phyloP scores from a whole-genome alignment of 306 rosid genomes.

The Pterocarpus macrocarpus region DNA sequence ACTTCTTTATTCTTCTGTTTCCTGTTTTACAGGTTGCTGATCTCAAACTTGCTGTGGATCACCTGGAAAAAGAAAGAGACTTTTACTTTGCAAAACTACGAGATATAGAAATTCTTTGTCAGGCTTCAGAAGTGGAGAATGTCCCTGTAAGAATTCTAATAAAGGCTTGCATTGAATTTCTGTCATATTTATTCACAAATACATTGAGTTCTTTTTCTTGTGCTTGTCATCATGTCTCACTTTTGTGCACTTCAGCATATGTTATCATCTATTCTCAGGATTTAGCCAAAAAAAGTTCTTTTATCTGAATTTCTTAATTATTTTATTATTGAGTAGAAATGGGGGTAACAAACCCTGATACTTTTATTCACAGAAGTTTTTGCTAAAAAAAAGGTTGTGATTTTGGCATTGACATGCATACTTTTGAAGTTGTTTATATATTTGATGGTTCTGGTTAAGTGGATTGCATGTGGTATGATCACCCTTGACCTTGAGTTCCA shows the following conservation, averaged over 20 bases:
- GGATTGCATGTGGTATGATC: not conserved
- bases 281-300: constrained; percentile 10
- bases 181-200: constrained; percentile 4
- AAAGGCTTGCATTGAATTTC: constrained; percentile 30
- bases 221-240: constrained; percentile 6
- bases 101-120: constrained; percentile 91
- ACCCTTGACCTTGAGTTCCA: constrained; percentile 5
- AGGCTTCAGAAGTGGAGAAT: constrained; percentile 69
- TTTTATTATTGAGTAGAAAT: not conserved
- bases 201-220: constrained; percentile 39
- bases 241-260: constrained; percentile 1
- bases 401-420: constrained; percentile 18
- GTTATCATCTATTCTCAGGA: constrained; percentile 16
- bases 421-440: constrained; percentile 15
- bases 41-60: constrained; percentile 76
- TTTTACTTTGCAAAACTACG: constrained; percentile 89
- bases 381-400: not conserved
- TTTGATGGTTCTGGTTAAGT: constrained; percentile 23
- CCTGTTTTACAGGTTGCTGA: constrained; percentile 66
- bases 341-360: not conserved
- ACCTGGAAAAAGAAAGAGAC: constrained; percentile 87
- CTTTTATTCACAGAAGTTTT: not conserved
- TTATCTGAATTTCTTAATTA: constrained; percentile 13
- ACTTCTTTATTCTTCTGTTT: constrained; percentile 27
- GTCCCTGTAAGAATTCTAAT: constrained; percentile 63